These are phyloP conservation scores for Boechera stricta DNA, from an alignment of 345 rosid species.

Conservation along the genomic window DNA sequence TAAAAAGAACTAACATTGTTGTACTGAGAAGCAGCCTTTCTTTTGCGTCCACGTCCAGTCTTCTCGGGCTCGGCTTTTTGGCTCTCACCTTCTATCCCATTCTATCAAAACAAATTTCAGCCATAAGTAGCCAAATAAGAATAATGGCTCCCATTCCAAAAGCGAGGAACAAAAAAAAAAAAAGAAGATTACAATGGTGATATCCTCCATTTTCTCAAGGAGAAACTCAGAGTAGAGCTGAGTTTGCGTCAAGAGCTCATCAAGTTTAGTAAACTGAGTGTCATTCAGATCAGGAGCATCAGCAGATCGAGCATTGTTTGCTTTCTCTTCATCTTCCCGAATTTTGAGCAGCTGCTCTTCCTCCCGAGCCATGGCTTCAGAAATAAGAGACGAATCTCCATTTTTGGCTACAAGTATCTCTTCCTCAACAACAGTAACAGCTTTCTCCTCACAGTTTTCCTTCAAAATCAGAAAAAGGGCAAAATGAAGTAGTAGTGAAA, in stretches of 20 bases:
- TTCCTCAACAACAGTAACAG: constrained; percentile 46
- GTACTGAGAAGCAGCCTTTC: constrained; percentile 70
- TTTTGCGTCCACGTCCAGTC: constrained; percentile 70
- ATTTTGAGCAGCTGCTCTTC: constrained; percentile 65
- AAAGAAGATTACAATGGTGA: constrained; percentile 57
- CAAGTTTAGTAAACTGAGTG: constrained; percentile 65
- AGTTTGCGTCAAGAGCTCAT: constrained; percentile 88
- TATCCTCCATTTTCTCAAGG: constrained; percentile 89
- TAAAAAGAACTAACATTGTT: constrained; percentile 56
- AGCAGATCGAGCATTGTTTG: constrained; percentile 24
- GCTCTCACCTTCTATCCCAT: constrained; percentile 57
- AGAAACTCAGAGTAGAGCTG: constrained; percentile 81
- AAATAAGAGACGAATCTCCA: constrained; percentile 61
- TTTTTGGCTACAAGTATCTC: constrained; percentile 51
- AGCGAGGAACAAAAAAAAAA: constrained; percentile 23
- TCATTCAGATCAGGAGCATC: constrained; percentile 58
- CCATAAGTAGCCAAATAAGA: constrained; percentile 30
- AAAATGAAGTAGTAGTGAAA: constrained; percentile 11
- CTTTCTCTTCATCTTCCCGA: constrained; percentile 57
- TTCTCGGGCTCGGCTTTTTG: constrained; percentile 50
- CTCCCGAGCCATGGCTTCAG: constrained; percentile 65
- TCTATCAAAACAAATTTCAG: constrained; percentile 51
- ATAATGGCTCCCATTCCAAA: constrained; percentile 12
- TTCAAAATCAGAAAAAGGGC: constrained; percentile 20
- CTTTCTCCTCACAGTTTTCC: constrained; percentile 50